phyloP scores from a whole-genome alignment of 805 yeast genomes.

The Hanseniaspora lachancei region DNA sequence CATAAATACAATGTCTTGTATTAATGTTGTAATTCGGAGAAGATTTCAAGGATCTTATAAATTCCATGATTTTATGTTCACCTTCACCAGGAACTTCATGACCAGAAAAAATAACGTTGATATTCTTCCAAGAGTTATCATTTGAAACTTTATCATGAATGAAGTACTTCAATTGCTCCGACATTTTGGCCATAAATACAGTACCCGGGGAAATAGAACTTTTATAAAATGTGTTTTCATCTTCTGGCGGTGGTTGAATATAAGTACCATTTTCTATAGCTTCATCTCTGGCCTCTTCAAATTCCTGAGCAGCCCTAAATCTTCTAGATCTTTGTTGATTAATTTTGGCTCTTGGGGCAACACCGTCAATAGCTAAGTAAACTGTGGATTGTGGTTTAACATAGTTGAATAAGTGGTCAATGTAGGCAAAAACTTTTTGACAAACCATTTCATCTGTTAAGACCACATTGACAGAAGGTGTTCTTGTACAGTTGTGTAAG shows the following conservation, averaged over 20 bases:
- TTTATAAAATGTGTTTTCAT: conserved; percentile 58
- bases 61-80: conserved; percentile 94
- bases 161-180: conserved; percentile 70
- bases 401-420: conserved; percentile 80
- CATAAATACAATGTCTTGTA: conserved; percentile 85
- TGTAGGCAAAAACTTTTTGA: conserved; percentile 83
- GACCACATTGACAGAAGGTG: conserved; percentile 52
- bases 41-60: conserved; percentile 66
- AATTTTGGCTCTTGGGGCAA: conserved; percentile 97
- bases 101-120: conserved; percentile 70
- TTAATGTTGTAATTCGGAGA: conserved; percentile 62
- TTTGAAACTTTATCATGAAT: conserved; percentile 77
- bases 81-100: conserved; percentile 98
- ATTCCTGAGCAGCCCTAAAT: conserved; percentile 86
- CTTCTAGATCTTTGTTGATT: conserved; percentile 95
- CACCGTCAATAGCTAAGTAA: conserved; percentile 97
- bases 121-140: conserved; percentile 73
- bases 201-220: conserved; percentile 95
- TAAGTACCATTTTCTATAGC: conserved; percentile 63
- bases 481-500: conserved; percentile 84
- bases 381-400: conserved; percentile 77
- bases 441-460: conserved; percentile 84
- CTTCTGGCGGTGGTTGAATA: conserved; percentile 54
- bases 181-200: conserved; percentile 83
- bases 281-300: conserved; percentile 62